Percentiles rank a stretch among this genome's conserved stretches.
These are phyloP conservation scores for Aspergillus sp. DNA, from an alignment of 2,329 filamentous ascomycete species.

Conservation along the genomic window DNA sequence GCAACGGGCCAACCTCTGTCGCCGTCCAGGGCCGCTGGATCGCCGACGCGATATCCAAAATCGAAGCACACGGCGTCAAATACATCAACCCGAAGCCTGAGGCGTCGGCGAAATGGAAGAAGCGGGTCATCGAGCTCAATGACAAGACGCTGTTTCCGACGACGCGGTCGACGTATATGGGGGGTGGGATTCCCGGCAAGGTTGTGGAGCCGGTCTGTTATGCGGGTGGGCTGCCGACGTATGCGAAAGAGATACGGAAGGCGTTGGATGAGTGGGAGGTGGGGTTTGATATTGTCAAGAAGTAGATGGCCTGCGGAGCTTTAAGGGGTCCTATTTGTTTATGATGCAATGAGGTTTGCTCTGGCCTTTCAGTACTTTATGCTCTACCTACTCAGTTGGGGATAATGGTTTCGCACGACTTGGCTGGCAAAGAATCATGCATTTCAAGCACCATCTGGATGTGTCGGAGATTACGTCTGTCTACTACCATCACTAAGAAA, in stretches of 20 bases:
- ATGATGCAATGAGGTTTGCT: no score
- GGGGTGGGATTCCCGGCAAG: slow-evolving; percentile 60
- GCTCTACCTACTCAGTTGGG: no score
- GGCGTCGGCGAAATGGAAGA: slow-evolving; percentile 55
- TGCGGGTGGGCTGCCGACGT: slow-evolving; percentile 25
- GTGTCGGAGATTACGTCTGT: no score
- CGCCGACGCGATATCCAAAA: slow-evolving; percentile 50
- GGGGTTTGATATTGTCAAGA: slow-evolving; percentile 10
- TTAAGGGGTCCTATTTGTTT: no score
- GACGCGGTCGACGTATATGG: slow-evolving; percentile 60
- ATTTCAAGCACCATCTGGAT: no score
- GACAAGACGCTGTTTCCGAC: slow-evolving; percentile 56
- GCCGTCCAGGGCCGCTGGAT: slow-evolving; percentile 57
- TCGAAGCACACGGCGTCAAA: slow-evolving; percentile 52
- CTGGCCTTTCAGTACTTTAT: no score
- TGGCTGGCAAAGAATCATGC: no score
- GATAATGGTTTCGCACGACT: no score
- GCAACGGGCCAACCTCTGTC: slow-evolving; percentile 60
- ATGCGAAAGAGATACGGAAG: slow-evolving; percentile 22
- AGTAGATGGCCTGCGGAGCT: background rate
- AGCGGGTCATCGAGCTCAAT: slow-evolving; percentile 52
- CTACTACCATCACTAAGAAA: no score
- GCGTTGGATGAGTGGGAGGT: slow-evolving; percentile 13
- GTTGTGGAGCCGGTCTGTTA: slow-evolving; percentile 57
- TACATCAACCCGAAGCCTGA: slow-evolving; percentile 57